Evolutionary conservation across 2,329 filamentous ascomycete genomes (phyloP).

Genomic region (Ceratocystis cubensis): DNA sequence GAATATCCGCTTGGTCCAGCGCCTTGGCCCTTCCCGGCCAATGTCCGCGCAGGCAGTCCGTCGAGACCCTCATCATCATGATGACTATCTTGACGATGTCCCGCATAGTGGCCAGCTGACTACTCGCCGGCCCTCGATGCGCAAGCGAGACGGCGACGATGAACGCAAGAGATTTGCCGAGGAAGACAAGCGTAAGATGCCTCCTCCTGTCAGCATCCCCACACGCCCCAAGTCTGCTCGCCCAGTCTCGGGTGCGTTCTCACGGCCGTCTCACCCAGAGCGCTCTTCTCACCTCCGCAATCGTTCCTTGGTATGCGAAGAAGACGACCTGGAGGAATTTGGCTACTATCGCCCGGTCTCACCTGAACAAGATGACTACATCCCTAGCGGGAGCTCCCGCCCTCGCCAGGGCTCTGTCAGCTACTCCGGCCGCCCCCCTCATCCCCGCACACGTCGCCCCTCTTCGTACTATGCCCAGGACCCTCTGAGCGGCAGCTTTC

Average conservation of each 20-base stretch:
- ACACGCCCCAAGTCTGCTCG: slow-evolving; percentile 19
- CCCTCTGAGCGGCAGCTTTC: not conserved
- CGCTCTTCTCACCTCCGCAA: slow-evolving; percentile 16
- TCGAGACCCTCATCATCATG: slow-evolving; percentile 18
- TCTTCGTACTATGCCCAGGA: slow-evolving; percentile 16
- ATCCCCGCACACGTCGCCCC: slow-evolving; percentile 1
- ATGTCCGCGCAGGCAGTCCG: slow-evolving; percentile 15
- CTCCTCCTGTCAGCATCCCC: slow-evolving; percentile 1
- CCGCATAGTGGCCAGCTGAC: slow-evolving; percentile 12
- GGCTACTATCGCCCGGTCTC: slow-evolving; percentile 6
- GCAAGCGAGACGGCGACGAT: slow-evolving; percentile 14
- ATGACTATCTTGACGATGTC: slow-evolving; percentile 9
- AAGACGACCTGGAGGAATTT: slow-evolving; percentile 12
- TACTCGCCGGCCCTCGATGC: slow-evolving; percentile 14
- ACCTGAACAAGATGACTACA: slow-evolving; percentile 16
- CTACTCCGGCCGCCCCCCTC: slow-evolving; percentile 1
- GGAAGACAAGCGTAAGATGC: slow-evolving; percentile 20
- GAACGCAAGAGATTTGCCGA: slow-evolving; percentile 17
- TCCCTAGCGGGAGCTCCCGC: slow-evolving; percentile 8
- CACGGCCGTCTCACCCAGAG: slow-evolving; percentile 12
- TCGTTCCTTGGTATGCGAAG: slow-evolving; percentile 8
- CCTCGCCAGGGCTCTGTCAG: slow-evolving; percentile 15
- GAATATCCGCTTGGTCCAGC: slow-evolving; percentile 14
- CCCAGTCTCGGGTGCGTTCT: slow-evolving; percentile 14
- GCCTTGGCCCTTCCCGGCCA: slow-evolving; percentile 14